A percentile compares a stretch with the other conserved stretches of the same genome.
phyloP scores from a whole-genome alignment of 1,284 basidiomycete genomes.

The Cronartium ribicola region DNA sequence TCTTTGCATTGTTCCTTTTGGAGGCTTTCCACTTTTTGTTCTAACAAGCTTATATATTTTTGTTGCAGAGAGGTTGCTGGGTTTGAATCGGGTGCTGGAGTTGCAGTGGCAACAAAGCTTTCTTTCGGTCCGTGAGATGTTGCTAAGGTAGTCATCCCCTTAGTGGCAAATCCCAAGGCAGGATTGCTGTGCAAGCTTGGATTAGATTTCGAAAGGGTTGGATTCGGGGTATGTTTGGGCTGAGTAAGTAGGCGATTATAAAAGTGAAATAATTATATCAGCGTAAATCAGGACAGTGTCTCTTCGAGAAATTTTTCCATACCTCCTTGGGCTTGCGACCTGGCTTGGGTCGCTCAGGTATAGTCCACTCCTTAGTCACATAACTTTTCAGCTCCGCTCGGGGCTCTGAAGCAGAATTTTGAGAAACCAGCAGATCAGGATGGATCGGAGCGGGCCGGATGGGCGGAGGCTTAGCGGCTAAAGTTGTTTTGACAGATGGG shows the following conservation, averaged over 20 bases:
- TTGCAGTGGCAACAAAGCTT: not conserved
- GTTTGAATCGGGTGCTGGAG: not conserved
- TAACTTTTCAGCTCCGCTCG: constrained; percentile 16
- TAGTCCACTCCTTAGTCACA: constrained; percentile 35
- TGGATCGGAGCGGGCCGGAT: not conserved
- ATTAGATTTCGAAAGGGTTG: not conserved
- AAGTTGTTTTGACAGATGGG: not conserved
- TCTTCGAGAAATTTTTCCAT: not conserved
- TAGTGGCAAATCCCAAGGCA: not conserved
- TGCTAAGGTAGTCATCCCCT: not conserved
- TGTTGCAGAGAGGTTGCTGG: constrained; percentile 22
- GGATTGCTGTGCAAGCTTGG: too few species aligned
- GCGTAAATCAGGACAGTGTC: not conserved
- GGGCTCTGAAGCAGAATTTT: not conserved
- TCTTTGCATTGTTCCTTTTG: constrained; percentile 25
- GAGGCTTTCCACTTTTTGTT: constrained; percentile 22
- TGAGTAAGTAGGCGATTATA: not conserved
- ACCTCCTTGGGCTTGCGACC: constrained; percentile 41
- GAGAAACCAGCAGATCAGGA: not conserved
- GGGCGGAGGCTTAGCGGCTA: not conserved
- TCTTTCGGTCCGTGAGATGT: not conserved
- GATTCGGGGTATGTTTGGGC: not conserved
- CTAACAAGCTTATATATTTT: constrained; percentile 28
- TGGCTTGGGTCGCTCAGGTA: constrained; percentile 41
- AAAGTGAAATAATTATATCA: not conserved